phyloP scores from a whole-genome alignment of 805 yeast species.

The Jamesozyma jinghongensis region DNA sequence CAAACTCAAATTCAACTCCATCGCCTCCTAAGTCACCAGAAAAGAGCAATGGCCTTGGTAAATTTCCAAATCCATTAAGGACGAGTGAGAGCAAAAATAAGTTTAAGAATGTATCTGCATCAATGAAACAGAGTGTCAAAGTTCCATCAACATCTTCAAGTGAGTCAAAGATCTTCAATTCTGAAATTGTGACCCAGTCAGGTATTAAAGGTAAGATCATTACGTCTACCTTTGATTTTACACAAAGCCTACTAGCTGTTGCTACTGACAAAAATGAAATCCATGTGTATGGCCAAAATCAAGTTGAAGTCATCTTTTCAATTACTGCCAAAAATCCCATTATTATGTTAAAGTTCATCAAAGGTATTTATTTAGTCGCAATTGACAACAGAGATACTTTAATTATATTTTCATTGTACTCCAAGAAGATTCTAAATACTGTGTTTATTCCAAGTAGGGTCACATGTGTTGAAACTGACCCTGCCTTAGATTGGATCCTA shows the following conservation, averaged over 20 bases:
- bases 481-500: slow-evolving; percentile 78
- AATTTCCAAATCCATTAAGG: not conserved
- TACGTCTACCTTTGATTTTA: slow-evolving; percentile 74
- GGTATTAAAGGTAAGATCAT: slow-evolving; percentile 60
- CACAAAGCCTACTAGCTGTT: slow-evolving; percentile 76
- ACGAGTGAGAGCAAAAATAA: not conserved
- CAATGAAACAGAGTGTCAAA: slow-evolving; percentile 22
- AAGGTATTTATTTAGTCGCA: slow-evolving; percentile 74
- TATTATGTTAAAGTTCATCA: slow-evolving; percentile 52
- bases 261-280: slow-evolving; percentile 64
- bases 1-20: not conserved
- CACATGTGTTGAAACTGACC: slow-evolving; percentile 69
- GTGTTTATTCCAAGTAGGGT: slow-evolving; percentile 57
- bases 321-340: slow-evolving; percentile 44
- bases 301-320: slow-evolving; percentile 61
- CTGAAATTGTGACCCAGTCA: slow-evolving; percentile 33
- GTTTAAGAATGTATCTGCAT: slow-evolving; percentile 18
- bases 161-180: slow-evolving; percentile 24
- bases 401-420: slow-evolving; percentile 58
- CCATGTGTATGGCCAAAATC: slow-evolving; percentile 75
- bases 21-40: not conserved
- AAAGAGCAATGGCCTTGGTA: not conserved
- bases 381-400: slow-evolving; percentile 54
- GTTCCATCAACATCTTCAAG: slow-evolving; percentile 14
- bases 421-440: slow-evolving; percentile 50